A percentile compares a stretch with the other conserved stretches of the same genome.
These are phyloP conservation scores for Aureobasidium zeae DNA, from an alignment of 2,329 filamentous ascomycete species.

Conservation along the genomic window DNA sequence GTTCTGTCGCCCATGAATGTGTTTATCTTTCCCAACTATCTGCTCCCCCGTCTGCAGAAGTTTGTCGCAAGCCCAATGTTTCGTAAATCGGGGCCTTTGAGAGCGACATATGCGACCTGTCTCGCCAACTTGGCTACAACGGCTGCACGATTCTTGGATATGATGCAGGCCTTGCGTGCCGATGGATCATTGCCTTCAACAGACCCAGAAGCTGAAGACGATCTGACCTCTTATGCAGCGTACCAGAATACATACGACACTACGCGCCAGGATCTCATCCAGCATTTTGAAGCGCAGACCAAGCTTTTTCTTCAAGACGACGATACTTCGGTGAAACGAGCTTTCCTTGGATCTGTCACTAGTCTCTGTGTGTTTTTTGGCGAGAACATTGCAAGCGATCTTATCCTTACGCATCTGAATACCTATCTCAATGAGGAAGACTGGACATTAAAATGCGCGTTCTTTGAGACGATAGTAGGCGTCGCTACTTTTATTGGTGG, in stretches of 20 bases:
- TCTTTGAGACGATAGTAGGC: constrained; percentile 90
- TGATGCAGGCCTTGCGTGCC: constrained; percentile 77
- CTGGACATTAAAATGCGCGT: constrained; percentile 93
- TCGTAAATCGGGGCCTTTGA: constrained; percentile 52
- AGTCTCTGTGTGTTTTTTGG: constrained; percentile 93
- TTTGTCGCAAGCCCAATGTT: constrained; percentile 46
- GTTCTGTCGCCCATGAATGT: constrained; percentile 72
- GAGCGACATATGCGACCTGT: constrained; percentile 88
- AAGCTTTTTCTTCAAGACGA: constrained; percentile 82
- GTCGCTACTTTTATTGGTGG: constrained; percentile 86
- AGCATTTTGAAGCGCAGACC: constrained; percentile 77
- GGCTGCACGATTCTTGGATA: constrained; percentile 75
- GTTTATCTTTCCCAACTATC: constrained; percentile 58
- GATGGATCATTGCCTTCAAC: constrained; percentile 71
- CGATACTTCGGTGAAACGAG: constrained; percentile 76
- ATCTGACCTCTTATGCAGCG: constrained; percentile 55
- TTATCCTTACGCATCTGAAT: constrained; percentile 91
- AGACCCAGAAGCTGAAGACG: constrained; percentile 71
- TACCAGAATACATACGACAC: constrained; percentile 82
- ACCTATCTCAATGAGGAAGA: constrained; percentile 95
- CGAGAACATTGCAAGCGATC: constrained; percentile 82
- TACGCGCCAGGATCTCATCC: constrained; percentile 71
- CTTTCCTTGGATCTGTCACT: constrained; percentile 84
- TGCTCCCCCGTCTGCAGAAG: constrained; percentile 49
- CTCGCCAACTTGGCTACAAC: constrained; percentile 81